A percentile compares a stretch with the other conserved stretches of the same genome.
Conservation (phyloP, 148 eudicot species). For the Diospyros kaki region DNA sequence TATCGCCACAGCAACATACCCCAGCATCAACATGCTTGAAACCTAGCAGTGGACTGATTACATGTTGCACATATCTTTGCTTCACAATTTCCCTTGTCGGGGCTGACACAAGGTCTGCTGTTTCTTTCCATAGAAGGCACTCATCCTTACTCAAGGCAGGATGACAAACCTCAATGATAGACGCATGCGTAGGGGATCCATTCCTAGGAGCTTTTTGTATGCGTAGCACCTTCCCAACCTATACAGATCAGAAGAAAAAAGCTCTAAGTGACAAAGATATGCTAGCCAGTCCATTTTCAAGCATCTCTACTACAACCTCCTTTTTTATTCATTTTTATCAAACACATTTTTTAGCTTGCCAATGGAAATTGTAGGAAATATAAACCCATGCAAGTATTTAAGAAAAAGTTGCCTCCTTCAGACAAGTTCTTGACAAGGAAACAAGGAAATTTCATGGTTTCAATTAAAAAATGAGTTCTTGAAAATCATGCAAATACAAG, state of each 20-base stretch:
- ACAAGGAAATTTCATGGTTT: too few species aligned
- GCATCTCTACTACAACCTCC: too few species aligned
- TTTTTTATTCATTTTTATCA: too few species aligned
- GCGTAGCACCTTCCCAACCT: conserved; percentile 27
- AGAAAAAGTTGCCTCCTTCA: too few species aligned
- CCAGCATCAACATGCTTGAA: conserved; percentile 84
- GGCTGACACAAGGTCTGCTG: conserved; percentile 47
- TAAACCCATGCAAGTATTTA: too few species aligned
- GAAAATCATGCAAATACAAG: too few species aligned
- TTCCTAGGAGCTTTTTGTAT: conserved; percentile 22
- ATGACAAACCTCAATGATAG: conserved; percentile 36
- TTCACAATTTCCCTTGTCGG: conserved; percentile 63
- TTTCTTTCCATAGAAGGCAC: conserved; percentile 61
- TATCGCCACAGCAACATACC: conserved; percentile 42
- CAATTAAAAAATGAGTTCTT: too few species aligned
- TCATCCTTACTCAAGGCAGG: conserved; percentile 57
- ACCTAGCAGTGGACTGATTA: conserved; percentile 81
- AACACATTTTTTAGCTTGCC: too few species aligned
- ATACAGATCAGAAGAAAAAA: background rate
- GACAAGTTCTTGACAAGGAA: too few species aligned
- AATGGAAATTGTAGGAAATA: too few species aligned
- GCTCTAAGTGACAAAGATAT: background rate
- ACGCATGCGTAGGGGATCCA: conserved; percentile 35
- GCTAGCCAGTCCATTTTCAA: background rate
- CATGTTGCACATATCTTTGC: conserved; percentile 63